Evolutionary conservation across 2,329 filamentous ascomycete genomes (phyloP), one percentile per base, ranked within the genome.

Genomic region (Cucurbitaria berberidis): DNA sequence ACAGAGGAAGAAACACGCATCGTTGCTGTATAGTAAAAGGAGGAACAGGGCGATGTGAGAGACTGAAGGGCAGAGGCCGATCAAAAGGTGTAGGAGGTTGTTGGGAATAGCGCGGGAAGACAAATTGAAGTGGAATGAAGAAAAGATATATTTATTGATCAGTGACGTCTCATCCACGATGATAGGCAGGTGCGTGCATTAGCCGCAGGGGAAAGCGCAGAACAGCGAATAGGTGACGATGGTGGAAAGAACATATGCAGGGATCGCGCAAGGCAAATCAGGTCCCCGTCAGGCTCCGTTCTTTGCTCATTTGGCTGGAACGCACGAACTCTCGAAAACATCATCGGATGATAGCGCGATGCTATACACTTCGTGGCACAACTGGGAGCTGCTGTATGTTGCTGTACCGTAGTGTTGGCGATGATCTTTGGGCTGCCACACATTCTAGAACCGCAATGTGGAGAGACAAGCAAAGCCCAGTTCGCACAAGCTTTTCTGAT

Each of bases 1-100:
- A 76, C n/a, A 19, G 66, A 62, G 19, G 72, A 62, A 38, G 66
- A 64, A 55, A 72, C 62, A 15, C 69, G 72, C 75, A 76, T 77
- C 26, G 32, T 66, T 46, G 36, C 42, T 48, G 19, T 22, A 24
- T 35, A 18, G 43, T 36, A 45, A 55, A 34, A 10, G 13, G 53
- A 52, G 18, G 15, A 22, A 24, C 36, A 44, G 34, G 27, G 10
- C 18, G 44, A 41, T 27, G 35, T 13, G 3, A 16, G 27, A 27
- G 32, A 29, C 2, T 43, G n/a, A 41, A 29, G 11, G 26, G 26
- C 11, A 34, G 51, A 26, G 32, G 51, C 44, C 48, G 52, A 59
- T 56, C 51, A 21, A 54, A 42, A 51, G 35, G 45, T 55, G 44
- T 24, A 19, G 22, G 39, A 43, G 53, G 43, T 49, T 26, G 32